Percentiles rank a stretch among this genome's conserved stretches.
These are phyloP conservation scores for Blepharisma stoltei DNA, from an alignment of 73 alveolate species.

Conservation along the genomic window DNA sequence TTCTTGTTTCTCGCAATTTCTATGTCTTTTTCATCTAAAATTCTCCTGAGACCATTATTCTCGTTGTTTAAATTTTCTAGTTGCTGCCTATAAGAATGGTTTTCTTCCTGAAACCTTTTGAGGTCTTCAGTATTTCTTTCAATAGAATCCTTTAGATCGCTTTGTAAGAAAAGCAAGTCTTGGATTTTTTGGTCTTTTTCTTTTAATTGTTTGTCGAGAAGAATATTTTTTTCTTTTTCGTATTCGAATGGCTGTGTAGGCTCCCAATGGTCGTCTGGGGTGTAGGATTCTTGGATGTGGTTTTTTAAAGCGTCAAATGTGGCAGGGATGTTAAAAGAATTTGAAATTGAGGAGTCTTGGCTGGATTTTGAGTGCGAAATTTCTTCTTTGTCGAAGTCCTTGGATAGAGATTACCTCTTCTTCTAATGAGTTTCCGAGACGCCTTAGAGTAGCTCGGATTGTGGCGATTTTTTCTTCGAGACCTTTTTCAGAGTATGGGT, in stretches of 20 bases:
- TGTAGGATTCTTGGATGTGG: not conserved
- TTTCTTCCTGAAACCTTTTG: no score
- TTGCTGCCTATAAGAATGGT: no score
- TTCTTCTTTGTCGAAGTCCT: not conserved
- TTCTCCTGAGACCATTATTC: not conserved
- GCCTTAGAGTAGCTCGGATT: conserved; percentile 4
- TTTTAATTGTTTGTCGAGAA: not conserved
- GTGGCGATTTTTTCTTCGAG: not conserved
- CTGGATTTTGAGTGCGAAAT: no score
- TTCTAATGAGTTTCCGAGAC: not conserved
- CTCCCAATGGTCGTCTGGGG: not conserved
- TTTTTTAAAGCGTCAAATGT: not conserved
- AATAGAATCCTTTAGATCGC: no score
- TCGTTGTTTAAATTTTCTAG: not conserved
- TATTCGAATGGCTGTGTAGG: not conserved
- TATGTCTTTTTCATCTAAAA: not conserved
- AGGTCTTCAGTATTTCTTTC: no score
- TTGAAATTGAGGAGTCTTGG: not conserved
- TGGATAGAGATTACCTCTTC: conserved; percentile 9
- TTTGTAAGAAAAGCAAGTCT: not conserved
- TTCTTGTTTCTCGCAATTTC: not conserved
- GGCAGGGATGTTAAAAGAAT: not conserved
- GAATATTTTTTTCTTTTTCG: not conserved
- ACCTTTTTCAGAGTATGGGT: not conserved
- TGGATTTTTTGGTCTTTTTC: not conserved